Conservation (phyloP, 169 alveolate species). For the Plasmodium reichenowi region DNA sequence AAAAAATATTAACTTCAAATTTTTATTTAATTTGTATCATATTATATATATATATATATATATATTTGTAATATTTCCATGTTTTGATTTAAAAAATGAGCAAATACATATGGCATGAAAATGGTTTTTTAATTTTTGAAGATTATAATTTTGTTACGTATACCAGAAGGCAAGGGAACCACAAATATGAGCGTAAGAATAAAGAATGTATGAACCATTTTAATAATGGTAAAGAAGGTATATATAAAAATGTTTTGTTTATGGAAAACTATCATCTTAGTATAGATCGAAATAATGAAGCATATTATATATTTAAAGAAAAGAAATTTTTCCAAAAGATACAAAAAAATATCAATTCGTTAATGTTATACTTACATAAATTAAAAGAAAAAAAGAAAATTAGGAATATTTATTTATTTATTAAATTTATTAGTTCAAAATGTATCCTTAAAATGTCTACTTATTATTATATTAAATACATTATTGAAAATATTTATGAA, state of each 20-base stretch:
- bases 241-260: background rate
- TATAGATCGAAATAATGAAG: conserved; percentile 15
- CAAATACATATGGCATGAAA: conserved; percentile 17
- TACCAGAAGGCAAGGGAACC: conserved; percentile 23
- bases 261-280: conserved; percentile 36
- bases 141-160: conserved; percentile 53
- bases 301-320: conserved; percentile 13
- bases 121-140: conserved; percentile 53
- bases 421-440: conserved; percentile 58
- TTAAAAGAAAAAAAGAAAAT: conserved; percentile 39
- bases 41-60: conserved; percentile 1
- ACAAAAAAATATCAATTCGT: conserved; percentile 26
- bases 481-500: conserved; percentile 57
- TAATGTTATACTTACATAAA: conserved; percentile 18
- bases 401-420: conserved; percentile 43
- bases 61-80: background rate
- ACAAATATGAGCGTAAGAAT: conserved; percentile 8
- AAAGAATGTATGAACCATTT: conserved; percentile 9
- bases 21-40: too few species aligned
- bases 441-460: conserved; percentile 64
- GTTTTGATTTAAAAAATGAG: conserved; percentile 15
- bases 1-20: too few species aligned
- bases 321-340: conserved; percentile 36
- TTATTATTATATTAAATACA: conserved; percentile 57
- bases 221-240: conserved; percentile 8